Evolutionary conservation across 139 green algal species (phyloP).

Genomic region (Tetradesmus lagerheimii): DNA sequence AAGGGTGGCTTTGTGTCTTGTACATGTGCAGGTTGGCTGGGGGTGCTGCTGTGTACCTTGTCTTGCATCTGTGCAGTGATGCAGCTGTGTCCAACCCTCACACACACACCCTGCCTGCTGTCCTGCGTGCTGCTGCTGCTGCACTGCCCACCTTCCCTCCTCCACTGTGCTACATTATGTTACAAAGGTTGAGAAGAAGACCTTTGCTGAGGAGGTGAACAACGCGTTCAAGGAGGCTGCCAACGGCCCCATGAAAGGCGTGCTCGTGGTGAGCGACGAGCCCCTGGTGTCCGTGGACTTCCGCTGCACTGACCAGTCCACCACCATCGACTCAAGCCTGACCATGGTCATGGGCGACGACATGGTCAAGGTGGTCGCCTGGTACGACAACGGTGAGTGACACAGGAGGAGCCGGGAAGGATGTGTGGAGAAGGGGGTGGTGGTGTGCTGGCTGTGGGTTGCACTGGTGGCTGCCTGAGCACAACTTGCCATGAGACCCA

Average conservation of each 20-base stretch:
- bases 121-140: too few relatives aligned
- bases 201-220: constrained; percentile 99
- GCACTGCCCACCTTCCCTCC: neutral
- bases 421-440: too few relatives aligned
- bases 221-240: constrained; percentile 94
- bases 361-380: constrained; percentile 95
- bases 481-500: too few relatives aligned
- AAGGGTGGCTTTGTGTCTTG: too few relatives aligned
- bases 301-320: constrained; percentile 85
- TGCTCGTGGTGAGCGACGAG: constrained; percentile 93
- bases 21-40: too few relatives aligned
- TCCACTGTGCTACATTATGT: neutral
- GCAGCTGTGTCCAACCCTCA: too few relatives aligned
- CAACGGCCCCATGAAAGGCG: constrained; percentile 87
- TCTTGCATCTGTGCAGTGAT: too few relatives aligned
- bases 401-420: neutral
- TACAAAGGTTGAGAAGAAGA: constrained; percentile 97
- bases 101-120: too few relatives aligned
- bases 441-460: too few relatives aligned
- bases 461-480: too few relatives aligned
- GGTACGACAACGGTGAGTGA: constrained; percentile 94
- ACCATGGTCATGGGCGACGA: constrained; percentile 99
- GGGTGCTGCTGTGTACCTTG: too few relatives aligned
- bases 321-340: constrained; percentile 95
- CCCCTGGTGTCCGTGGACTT: constrained; percentile 99